Evolutionary conservation across 306 rosid species (phyloP), one percentile per base, ranked within the genome.

Genomic region (Pterocarpus santalinus): DNA sequence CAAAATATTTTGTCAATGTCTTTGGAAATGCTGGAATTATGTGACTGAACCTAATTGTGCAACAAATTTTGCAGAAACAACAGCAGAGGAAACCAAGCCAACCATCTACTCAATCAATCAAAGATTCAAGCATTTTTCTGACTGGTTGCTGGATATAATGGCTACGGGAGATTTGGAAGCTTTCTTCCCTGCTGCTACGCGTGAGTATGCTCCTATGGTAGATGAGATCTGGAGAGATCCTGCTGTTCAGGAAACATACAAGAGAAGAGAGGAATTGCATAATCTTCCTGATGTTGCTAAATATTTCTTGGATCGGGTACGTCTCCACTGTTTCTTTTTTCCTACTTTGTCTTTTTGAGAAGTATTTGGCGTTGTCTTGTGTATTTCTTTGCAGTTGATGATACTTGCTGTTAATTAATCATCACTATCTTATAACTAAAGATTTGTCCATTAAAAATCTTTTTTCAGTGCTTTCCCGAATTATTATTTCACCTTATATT

Each of bases 101-200:
- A 78, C 90, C 80, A 79, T 89, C 84, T 94, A 91, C 85, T 83
- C 90, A 43, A 90, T 94, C 92, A 91, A 85, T 84, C 95, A 82
- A 76, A 90, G 94, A 60, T 85, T 94, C 86, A 94, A 87, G 89
- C 95, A 89, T 78, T 94, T 94, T 84, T 91, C 97, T 79, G 95
- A 94, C 85, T 94, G 98, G 98, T 85, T 94, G 69, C 85, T 91
- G 92, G 92, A 94, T 88, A 91, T 90, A 28, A 90, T 94, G 94
- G 94, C 98, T 67, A 88, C 90, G 34, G 97, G 98, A 69, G 97
- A 94, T 82, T 87, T 94, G 89, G 98, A 90, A 78, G 90, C 95
- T 75, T 91, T 90, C 90, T 94, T 94, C 73, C 97, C 97, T 75
- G 98, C 98, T 79, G 98, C 98, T 49, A 94, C 98, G 32, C 98